Evolutionary conservation across 306 rosid species (phyloP), one percentile per base, ranked within the genome.

Genomic region (Benincasa hispida): DNA sequence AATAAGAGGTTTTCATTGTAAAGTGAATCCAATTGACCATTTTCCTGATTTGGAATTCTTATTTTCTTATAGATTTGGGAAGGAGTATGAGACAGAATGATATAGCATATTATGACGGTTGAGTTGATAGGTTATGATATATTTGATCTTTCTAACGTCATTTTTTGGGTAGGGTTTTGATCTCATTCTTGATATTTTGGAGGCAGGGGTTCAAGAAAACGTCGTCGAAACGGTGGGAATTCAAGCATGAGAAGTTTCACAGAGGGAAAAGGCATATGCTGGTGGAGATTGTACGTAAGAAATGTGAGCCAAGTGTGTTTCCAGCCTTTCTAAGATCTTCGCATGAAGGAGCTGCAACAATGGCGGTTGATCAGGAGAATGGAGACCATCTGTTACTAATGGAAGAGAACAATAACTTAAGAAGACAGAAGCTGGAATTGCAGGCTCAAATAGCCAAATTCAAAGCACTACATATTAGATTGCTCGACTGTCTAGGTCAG

Each of bases 221-320:
- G 60, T 90, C 98, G 61, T 80, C 94, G 0, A 89, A 89, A 76
- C 81, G 83, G 80, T 92, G 98, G 98, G 95, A 92, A 73, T 92
- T 92, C 86, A 86, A 89, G 89, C 98, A 92, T 53, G 93, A 92
- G 81, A 91, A 89, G 82, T 92, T 92, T 68, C 86, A 82, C 69
- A 90, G 83, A 51, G 95, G 96, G 1, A 66, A 87, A 55, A 85
- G 61, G 86, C 75, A 87, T 0, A 69, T 82, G 89, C 78, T 92
- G 13, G 80, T 27, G 24, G 91, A 86, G 83, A 92, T 92, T 78
- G 86, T 81, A 0, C 79, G 98, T 56, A 92, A 92, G 82, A 92
- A 85, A 82, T 85, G 98, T 21, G 98, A 88, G 79, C 89, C 98
- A 10, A 91, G 98, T 22, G 85, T 88, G 8, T 92, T 92, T 76